Evolutionary conservation across 2,329 filamentous ascomycete genomes (phyloP).

Genomic region (Alternaria sp.): DNA sequence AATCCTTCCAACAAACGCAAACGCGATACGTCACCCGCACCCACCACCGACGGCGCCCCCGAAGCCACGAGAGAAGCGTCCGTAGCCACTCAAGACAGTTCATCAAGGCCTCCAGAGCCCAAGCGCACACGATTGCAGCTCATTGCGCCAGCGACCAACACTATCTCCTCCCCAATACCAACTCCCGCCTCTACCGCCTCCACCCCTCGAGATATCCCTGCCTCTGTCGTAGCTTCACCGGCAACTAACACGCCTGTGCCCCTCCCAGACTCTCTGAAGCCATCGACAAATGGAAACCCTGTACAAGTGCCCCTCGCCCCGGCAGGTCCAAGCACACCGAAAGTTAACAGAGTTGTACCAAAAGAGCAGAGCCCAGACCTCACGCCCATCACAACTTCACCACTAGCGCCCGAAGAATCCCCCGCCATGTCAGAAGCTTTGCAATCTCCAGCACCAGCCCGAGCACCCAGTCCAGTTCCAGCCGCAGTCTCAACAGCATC

Average conservation of each 20-base stretch:
- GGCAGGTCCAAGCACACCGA: constrained; percentile 50
- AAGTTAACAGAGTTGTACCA: constrained; percentile 22
- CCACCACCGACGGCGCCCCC: constrained; percentile 21
- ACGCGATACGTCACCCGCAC: constrained; percentile 58
- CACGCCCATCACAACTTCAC: constrained; percentile 28
- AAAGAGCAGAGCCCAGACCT: constrained; percentile 22
- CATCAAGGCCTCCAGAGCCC: constrained; percentile 36
- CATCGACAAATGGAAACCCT: constrained; percentile 27
- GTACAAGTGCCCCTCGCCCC: constrained; percentile 57
- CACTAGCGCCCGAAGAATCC: constrained; percentile 26
- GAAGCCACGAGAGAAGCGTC: constrained; percentile 35
- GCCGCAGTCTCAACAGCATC: constrained; percentile 15
- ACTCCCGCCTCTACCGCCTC: constrained; percentile 23
- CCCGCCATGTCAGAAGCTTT: constrained; percentile 13
- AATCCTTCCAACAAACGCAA: constrained; percentile 63
- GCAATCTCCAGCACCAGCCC: constrained; percentile 10
- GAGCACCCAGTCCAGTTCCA: constrained; percentile 16
- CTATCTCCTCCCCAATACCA: constrained; percentile 21
- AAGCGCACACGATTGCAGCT: constrained; percentile 42
- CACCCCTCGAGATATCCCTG: constrained; percentile 16
- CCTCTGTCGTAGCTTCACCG: constrained; percentile 27
- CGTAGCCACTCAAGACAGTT: constrained; percentile 38
- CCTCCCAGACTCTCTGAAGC: constrained; percentile 27
- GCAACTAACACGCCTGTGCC: constrained; percentile 21
- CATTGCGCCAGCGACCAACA: constrained; percentile 21